Percentiles rank a stretch among this genome's conserved stretches.
These are phyloP conservation scores for Wallacemonas sp. DNA, from an alignment of 208 protist species.

Conservation along the genomic window DNA sequence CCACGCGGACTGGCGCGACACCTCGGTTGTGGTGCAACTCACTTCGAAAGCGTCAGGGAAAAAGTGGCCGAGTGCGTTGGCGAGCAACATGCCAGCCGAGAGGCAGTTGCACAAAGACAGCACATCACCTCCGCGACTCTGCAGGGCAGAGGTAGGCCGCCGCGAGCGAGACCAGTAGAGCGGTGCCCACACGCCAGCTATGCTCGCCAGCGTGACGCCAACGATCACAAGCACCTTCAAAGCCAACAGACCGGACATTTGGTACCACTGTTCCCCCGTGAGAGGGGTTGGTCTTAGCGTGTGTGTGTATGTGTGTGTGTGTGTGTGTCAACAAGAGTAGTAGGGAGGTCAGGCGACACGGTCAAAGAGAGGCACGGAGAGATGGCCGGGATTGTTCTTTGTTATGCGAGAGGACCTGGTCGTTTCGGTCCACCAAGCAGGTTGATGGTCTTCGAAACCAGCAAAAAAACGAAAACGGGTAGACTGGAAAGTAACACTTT, in stretches of 20 bases:
- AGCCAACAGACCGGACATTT: constrained; percentile 9
- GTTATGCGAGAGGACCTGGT: too few species aligned
- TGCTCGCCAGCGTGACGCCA: constrained; percentile 41
- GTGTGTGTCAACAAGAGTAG: too few species aligned
- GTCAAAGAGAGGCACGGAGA: too few species aligned
- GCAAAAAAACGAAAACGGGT: too few species aligned
- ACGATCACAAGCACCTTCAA: constrained; percentile 24
- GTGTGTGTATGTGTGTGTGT: background rate
- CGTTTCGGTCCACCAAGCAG: too few species aligned
- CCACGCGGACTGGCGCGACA: constrained; percentile 21
- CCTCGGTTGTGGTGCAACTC: background rate
- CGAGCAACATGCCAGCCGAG: constrained; percentile 64
- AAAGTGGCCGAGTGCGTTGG: constrained; percentile 60
- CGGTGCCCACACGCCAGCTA: constrained; percentile 50
- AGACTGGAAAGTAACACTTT: too few species aligned
- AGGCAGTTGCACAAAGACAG: constrained; percentile 66
- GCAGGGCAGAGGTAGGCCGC: background rate
- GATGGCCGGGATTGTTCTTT: too few species aligned
- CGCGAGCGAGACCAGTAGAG: constrained; percentile 26
- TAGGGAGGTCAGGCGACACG: too few species aligned
- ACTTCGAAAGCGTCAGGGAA: constrained; percentile 35
- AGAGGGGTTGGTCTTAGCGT: too few species aligned
- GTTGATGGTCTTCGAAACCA: too few species aligned
- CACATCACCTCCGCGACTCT: constrained; percentile 11
- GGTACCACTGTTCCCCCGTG: too few species aligned